Conservation (phyloP, 208 protist species). For the Acanthamoeba castellanii region DNA sequence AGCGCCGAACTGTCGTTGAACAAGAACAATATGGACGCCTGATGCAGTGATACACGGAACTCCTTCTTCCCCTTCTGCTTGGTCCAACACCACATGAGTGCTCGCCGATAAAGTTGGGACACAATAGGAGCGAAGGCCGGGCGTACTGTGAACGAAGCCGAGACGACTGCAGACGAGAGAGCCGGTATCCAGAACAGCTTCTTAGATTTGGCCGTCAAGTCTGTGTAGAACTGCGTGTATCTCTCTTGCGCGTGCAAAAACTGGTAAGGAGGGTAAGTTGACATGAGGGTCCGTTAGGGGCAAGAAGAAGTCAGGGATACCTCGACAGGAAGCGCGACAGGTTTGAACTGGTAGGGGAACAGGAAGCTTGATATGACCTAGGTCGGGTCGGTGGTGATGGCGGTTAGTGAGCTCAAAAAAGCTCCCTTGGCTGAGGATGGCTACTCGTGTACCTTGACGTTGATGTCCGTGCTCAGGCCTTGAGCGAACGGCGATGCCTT, state of each 20-base stretch:
- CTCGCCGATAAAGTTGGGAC: background rate
- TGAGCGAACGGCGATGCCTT: background rate
- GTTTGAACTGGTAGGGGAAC: background rate
- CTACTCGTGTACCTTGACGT: background rate
- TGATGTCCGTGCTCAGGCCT: background rate
- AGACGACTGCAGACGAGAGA: background rate
- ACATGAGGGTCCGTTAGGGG: background rate
- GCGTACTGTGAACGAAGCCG: background rate
- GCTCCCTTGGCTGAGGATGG: no score
- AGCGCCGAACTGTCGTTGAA: background rate
- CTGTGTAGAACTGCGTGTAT: background rate
- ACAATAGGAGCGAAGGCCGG: background rate
- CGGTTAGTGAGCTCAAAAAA: no score
- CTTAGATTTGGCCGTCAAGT: background rate
- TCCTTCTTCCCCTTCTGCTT: background rate
- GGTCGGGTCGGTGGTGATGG: no score
- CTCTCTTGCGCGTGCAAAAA: background rate
- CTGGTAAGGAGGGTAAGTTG: no score
- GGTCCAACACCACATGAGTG: no score
- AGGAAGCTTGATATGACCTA: background rate
- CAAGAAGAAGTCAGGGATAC: background rate
- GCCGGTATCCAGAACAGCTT: background rate
- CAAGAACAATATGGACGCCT: background rate
- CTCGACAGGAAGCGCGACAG: background rate
- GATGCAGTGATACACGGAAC: background rate